Percentiles rank a stretch among this genome's conserved stretches.
Evolutionary conservation across 179 eudicot species (phyloP).

Genomic region (Beta corolliflora): DNA sequence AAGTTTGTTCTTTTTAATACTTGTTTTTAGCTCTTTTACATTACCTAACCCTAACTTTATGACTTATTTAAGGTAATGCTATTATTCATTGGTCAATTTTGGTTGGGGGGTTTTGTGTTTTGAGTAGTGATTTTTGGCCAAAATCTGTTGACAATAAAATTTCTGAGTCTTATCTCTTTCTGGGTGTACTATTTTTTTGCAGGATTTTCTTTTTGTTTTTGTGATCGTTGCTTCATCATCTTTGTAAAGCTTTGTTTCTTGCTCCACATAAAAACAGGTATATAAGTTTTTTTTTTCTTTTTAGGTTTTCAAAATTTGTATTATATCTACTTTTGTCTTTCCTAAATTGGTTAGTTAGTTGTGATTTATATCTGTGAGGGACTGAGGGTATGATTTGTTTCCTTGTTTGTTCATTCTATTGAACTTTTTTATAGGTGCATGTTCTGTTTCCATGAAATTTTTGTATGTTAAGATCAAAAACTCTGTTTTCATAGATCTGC

Average conservation of each 20-base stretch:
- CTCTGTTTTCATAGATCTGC: constrained; percentile 8
- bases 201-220: constrained; percentile 4
- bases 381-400: constrained; percentile 1
- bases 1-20: constrained; percentile 7
- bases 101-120: constrained; percentile 22
- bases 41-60: constrained; percentile 33
- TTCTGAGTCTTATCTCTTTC: constrained; percentile 25
- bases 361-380: background rate
- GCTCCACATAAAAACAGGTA: constrained; percentile 10
- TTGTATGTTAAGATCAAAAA: background rate
- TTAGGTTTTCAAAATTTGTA: background rate
- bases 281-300: background rate
- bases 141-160: constrained; percentile 1
- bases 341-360: background rate
- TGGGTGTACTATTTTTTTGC: constrained; percentile 33
- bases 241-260: background rate
- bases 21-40: constrained; percentile 9
- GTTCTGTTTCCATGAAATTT: background rate
- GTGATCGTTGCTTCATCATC: constrained; percentile 1
- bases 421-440: constrained; percentile 1
- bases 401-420: background rate
- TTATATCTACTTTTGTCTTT: background rate
- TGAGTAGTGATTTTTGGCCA: constrained; percentile 9
- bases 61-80: constrained; percentile 28
- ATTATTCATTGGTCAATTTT: constrained; percentile 33